Conservation (phyloP, 2,329 filamentous ascomycete genomes). For the Ampelomyces quisqualis region DNA sequence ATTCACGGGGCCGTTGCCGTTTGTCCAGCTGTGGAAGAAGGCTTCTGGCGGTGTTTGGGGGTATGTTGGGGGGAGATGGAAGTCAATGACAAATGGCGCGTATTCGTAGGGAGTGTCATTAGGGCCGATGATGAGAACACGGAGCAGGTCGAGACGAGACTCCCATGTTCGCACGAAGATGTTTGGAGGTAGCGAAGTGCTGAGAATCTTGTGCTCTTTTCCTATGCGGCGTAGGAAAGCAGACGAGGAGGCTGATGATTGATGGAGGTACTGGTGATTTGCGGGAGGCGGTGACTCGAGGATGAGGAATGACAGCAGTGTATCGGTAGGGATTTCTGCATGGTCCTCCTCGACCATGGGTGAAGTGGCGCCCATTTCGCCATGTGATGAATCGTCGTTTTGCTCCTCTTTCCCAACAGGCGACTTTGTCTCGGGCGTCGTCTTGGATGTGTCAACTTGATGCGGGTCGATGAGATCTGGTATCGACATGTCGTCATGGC, state of each 20-base stretch:
- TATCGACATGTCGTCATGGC: slow-evolving; percentile 33
- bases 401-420: slow-evolving; percentile 25
- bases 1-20: slow-evolving; percentile 56
- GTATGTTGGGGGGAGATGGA: slow-evolving; percentile 54
- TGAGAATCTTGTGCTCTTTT: slow-evolving; percentile 61
- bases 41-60: slow-evolving; percentile 56
- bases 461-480: slow-evolving; percentile 26
- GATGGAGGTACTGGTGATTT: slow-evolving; percentile 45
- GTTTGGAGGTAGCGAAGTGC: slow-evolving; percentile 54
- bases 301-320: slow-evolving; percentile 35
- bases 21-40: slow-evolving; percentile 62
- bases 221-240: slow-evolving; percentile 53
- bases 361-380: slow-evolving; percentile 5
- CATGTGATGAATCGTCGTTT: slow-evolving; percentile 4
- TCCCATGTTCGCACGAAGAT: slow-evolving; percentile 63
- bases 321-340: slow-evolving; percentile 7
- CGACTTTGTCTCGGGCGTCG: slow-evolving; percentile 36
- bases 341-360: slow-evolving; percentile 10
- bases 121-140: slow-evolving; percentile 60
- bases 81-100: slow-evolving; percentile 62
- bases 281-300: slow-evolving; percentile 39
- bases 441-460: slow-evolving; percentile 36
- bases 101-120: slow-evolving; percentile 61
- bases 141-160: slow-evolving; percentile 58
- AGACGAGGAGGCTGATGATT: slow-evolving; percentile 44